A percentile compares a stretch with the other conserved stretches of the same genome.
Conservation (phyloP, 2,329 filamentous ascomycete species). For the Penicillium brasilianum region DNA sequence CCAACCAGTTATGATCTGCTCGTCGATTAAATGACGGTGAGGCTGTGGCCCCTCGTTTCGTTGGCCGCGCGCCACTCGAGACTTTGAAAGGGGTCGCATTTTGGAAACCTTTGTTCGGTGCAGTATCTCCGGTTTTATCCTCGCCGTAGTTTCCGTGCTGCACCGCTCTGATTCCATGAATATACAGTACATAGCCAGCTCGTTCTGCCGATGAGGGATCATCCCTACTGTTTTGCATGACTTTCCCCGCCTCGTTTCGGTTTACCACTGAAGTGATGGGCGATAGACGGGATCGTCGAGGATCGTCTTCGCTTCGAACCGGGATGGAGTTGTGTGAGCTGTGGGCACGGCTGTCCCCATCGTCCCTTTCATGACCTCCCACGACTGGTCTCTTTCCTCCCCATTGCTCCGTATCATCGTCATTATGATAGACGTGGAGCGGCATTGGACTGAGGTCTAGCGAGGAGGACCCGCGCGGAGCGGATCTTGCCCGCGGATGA, state of each 20-base stretch:
- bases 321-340: constrained; percentile 11
- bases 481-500: neutral
- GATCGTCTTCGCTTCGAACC: constrained; percentile 25
- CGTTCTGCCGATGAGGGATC: neutral
- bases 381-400: neutral
- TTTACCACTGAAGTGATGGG: neutral
- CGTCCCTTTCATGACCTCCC: too few relatives aligned
- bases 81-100: constrained; percentile 1
- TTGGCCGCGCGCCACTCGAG: neutral
- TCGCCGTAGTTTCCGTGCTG: neutral
- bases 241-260: neutral
- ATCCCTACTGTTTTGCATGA: neutral
- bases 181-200: neutral
- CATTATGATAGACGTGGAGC: constrained; percentile 8
- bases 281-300: constrained; percentile 19
- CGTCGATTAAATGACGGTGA: constrained; percentile 5
- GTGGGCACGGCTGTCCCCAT: constrained; percentile 20
- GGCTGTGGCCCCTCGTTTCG: constrained; percentile 1
- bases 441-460: constrained; percentile 10
- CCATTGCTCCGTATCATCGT: constrained; percentile 5
- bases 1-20: neutral
- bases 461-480: constrained; percentile 3
- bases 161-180: neutral
- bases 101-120: too few relatives aligned
- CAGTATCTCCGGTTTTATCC: too few relatives aligned